Base-by-base conservation (phyloP, 345 rosid species). In the Populus euphratica region DNA sequence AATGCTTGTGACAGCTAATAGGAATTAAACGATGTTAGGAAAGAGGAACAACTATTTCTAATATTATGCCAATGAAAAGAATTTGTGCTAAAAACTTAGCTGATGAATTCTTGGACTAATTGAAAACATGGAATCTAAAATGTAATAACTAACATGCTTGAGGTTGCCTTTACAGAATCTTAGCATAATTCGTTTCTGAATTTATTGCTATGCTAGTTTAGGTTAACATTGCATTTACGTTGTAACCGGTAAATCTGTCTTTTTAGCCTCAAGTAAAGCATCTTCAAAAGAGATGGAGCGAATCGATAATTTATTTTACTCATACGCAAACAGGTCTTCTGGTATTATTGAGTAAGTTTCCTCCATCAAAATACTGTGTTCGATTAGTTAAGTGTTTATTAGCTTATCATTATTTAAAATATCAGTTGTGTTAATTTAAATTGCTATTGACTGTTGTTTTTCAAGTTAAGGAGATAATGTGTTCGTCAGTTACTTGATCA, bases 261-360 rank as follows among this genome's bases (percentile, higher is more conserved):
- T 56, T 81, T 69, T 86, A 92, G 99, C 93, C 73, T 87, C 97
- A 75, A 88, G 96, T 73, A 96, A 88, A 89, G 93, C 97, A 64
- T 88, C 91, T 85, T 90, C 91, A 29, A 93, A 91, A 80, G 99
- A 93, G 87, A 90, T 93, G 93, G 98, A 93, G 76, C 89, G 98
- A 83, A 92, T 92, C 21, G 98, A 96, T 81, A 88, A 82, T 76
- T 80, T 96, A 25, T 93, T 91, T 77, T 70, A 85, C 83, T 77
- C 91, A 0, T 96, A 91, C 78, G 94, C 93, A 61, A 89, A 90
- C 76, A 88, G 62, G 79, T 88, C 96, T 80, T 92, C 96, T 75
- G 89, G 84, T 77, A 70, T 92, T 83, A 92, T 96, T 74, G 99
- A 93, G 99, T 93, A 89, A 92, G 97, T 89, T 68, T 78, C 29